Percentiles rank a stretch among this genome's conserved stretches.
These are phyloP conservation scores for Ceratobasidium sp. DNA, from an alignment of 1,284 basidiomycete species.

Conservation along the genomic window DNA sequence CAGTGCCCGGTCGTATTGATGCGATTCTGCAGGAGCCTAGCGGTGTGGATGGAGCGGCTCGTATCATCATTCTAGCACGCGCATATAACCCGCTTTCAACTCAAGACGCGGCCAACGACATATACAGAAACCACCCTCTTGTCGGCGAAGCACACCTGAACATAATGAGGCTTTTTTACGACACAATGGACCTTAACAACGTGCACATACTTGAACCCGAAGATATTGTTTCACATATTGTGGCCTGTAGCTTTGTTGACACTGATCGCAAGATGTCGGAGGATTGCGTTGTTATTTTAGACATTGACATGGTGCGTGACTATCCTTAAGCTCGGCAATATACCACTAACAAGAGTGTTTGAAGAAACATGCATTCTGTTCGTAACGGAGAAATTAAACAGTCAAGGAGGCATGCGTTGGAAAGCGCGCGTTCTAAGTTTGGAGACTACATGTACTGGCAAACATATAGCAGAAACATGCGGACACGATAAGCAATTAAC, in stretches of 20 bases:
- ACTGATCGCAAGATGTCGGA: background rate
- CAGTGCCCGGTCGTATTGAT: background rate
- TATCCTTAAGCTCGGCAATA: background rate
- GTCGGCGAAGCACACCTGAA: background rate
- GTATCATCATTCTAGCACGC: background rate
- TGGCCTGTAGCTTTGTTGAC: background rate
- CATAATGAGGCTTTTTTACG: slow-evolving; percentile 4
- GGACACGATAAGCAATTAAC: too few species aligned
- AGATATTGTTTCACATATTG: slow-evolving; percentile 5
- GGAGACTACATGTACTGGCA: too few species aligned
- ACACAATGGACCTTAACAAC: background rate
- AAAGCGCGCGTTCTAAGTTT: too few species aligned
- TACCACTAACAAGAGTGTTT: background rate
- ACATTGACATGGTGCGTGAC: slow-evolving; percentile 10
- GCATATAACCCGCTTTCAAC: background rate
- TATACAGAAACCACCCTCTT: background rate
- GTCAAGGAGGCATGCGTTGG: too few species aligned
- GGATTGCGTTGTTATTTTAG: background rate
- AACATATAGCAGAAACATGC: too few species aligned
- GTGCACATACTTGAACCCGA: slow-evolving; percentile 6
- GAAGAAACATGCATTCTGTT: background rate
- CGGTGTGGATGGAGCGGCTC: background rate
- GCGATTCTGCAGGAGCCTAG: slow-evolving; percentile 1
- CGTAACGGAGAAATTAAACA: background rate
- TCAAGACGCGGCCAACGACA: background rate